A percentile compares a stretch with the other conserved stretches of the same genome.
Evolutionary conservation across 441 rosid genomes (phyloP).

Genomic region (Pelargonium australe): DNA sequence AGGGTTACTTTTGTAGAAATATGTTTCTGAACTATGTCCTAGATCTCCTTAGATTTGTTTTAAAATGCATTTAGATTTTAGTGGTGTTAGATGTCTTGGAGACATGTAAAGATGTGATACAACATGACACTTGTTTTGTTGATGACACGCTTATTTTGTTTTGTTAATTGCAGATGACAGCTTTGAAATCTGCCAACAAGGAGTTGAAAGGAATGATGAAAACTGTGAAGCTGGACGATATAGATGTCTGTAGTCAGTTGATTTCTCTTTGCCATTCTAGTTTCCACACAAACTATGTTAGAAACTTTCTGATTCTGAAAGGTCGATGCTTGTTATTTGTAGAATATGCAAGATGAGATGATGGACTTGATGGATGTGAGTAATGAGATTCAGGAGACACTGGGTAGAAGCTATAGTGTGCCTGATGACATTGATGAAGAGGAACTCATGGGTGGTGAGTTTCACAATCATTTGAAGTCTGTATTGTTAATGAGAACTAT

Average conservation of each 20-base stretch:
- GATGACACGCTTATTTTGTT: background rate
- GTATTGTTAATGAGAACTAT: background rate
- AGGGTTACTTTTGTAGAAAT: conserved; percentile 21
- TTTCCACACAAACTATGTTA: conserved; percentile 8
- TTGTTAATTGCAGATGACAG: conserved; percentile 62
- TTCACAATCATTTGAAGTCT: conserved; percentile 8
- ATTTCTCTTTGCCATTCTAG: background rate
- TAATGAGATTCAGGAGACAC: conserved; percentile 85
- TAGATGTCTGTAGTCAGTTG: conserved; percentile 50
- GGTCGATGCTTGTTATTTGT: conserved; percentile 16
- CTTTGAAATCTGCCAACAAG: conserved; percentile 78
- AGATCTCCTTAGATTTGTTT: background rate
- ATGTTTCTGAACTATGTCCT: conserved; percentile 15
- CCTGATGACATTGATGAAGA: conserved; percentile 99
- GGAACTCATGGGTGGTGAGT: conserved; percentile 94
- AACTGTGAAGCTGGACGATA: conserved; percentile 85
- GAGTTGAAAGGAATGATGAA: conserved; percentile 96
- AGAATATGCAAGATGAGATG: conserved; percentile 99
- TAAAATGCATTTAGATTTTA: background rate
- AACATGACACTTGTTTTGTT: background rate
- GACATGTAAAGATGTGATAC: background rate
- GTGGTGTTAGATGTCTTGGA: background rate
- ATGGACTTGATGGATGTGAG: conserved; percentile 97
- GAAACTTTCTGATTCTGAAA: conserved; percentile 17
- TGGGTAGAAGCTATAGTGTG: conserved; percentile 84